Evolutionary conservation across 164 flowering plant species (phyloP), one percentile per base, ranked within the genome.

Genomic region (Umbilicus rupestris): DNA sequence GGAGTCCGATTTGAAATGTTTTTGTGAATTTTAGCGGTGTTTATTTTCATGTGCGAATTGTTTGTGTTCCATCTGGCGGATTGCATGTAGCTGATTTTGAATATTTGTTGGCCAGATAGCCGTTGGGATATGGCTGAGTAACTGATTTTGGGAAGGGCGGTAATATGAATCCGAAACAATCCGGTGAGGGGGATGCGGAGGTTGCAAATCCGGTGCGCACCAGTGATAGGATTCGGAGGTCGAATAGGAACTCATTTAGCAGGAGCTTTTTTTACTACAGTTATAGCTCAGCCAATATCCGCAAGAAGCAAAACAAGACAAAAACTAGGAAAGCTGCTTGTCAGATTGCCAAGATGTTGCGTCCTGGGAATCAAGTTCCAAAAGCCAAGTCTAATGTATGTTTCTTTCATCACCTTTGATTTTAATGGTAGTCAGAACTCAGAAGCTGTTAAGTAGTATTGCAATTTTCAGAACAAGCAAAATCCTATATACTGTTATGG

Each of bases 271-370:
- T 76, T 14, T 84, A 78, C 73, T 84, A 85, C 68, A 50, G 73
- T 19, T 79, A 11, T 28, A 41, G 75, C 15, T 79, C 81, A 6
- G 72, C 73, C 16, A 69, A 72, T 33, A 75, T 75, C 1, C 82
- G 78, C 24, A 59, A 72, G 45, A 83, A 81, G 77, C 79, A 78
- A 73, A 73, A 69, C 65, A 90, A 85, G 81, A 78, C 81, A 24
- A 90, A 84, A 76, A 73, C 80, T 2, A 76, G 97, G 70, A 86
- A 89, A 26, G 87, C 94, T 11, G 94, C 97, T 64, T 79, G 86
- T 62, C 92, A 78, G 66, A 85, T 90, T 68, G 97, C 97, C 31
- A 85, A 83, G 79, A 77, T 85, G 83, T 65, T 90, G 74, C 74
- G 77, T 17, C 71, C 85, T 30, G 80, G 81, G 33, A 78, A 72